Conservation (phyloP, 2,329 filamentous ascomycete genomes). For the Escovopsis sp. region DNA sequence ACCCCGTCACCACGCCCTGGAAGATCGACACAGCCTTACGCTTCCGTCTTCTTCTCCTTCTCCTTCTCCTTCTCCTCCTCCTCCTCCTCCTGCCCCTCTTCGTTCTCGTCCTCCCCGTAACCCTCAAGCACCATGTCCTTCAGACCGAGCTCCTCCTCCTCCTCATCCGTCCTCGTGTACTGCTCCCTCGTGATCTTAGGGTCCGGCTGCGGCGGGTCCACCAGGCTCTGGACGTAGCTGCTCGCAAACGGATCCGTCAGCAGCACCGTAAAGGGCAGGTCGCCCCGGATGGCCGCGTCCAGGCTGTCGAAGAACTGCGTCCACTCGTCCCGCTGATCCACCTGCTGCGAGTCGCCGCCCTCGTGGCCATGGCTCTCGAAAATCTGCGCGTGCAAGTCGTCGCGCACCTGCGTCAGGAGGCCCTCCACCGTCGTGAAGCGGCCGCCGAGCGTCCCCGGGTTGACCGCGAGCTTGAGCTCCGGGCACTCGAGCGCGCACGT, state of each 20-base stretch:
- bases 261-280: slow-evolving; percentile 66
- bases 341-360: slow-evolving; percentile 65
- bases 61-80: neutral
- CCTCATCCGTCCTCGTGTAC: slow-evolving; percentile 77
- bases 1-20: too few species aligned
- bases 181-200: slow-evolving; percentile 67
- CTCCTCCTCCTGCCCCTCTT: slow-evolving; percentile 11
- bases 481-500: slow-evolving; percentile 76
- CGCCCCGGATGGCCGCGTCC: slow-evolving; percentile 62
- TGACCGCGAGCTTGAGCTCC: slow-evolving; percentile 73
- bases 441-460: slow-evolving; percentile 86
- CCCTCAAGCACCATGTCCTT: slow-evolving; percentile 85
- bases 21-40: too few species aligned
- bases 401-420: slow-evolving; percentile 77
- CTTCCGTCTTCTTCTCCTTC: too few species aligned
- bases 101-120: slow-evolving; percentile 41
- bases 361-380: slow-evolving; percentile 54
- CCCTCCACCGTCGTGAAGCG: slow-evolving; percentile 96
- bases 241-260: slow-evolving; percentile 80
- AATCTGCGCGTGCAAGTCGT: slow-evolving; percentile 77
- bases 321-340: slow-evolving; percentile 57
- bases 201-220: slow-evolving; percentile 54
- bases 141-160: slow-evolving; percentile 85
- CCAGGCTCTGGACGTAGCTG: slow-evolving; percentile 86
- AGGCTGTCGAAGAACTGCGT: slow-evolving; percentile 64